Evolutionary conservation across 2,329 filamentous ascomycete genomes (phyloP), one percentile per base, ranked within the genome.

Genomic region (Paraphoma sp.): DNA sequence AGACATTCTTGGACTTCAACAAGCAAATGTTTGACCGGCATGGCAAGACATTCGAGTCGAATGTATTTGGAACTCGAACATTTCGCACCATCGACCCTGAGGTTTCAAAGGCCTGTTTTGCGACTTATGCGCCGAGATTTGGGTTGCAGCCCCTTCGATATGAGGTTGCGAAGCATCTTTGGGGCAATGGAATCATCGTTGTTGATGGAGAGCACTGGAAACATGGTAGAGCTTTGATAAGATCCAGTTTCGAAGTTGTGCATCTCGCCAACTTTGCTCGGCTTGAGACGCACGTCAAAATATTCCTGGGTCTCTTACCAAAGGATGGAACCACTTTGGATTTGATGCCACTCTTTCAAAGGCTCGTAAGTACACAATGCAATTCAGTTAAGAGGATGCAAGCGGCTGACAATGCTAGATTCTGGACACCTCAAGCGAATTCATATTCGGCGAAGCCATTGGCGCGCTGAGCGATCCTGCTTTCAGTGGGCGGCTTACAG

Each of bases 381-480:
- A 28, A 2, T 11, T 23, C 16, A 40, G 28, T 4, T 16, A 29
- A 14, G n/a, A 16, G 17, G 18, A n/a, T 2, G 18, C 17, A 12
- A 23, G 12, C 5, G 43, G 17, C 18, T 28, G 28, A 42, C 10
- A n/a, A 17, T 16, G 30, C 9, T 30, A 64, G 60, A 57, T 51
- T n/a, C 44, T 65, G 1, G 62, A 65, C 44, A 53, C 52, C 10
- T 48, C 57, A 4, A 61, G 55, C 45, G 62, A 65, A 41, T 65
- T 65, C 43, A 65, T 64, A 9, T 64, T 65, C 16, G 60, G 58
- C 0, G 42, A 59, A 40, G 38, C 58, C 6, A 56, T 64, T 43
- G 55, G 51, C 11, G 56, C 59, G 36, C 51, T 64, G 1, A 6
- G 38, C 28, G 10, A 48, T 16, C 44, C 56, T 6, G 31, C 45